phyloP scores from a whole-genome alignment of 192 early-diverging fungal species.

The Podila horticola region DNA sequence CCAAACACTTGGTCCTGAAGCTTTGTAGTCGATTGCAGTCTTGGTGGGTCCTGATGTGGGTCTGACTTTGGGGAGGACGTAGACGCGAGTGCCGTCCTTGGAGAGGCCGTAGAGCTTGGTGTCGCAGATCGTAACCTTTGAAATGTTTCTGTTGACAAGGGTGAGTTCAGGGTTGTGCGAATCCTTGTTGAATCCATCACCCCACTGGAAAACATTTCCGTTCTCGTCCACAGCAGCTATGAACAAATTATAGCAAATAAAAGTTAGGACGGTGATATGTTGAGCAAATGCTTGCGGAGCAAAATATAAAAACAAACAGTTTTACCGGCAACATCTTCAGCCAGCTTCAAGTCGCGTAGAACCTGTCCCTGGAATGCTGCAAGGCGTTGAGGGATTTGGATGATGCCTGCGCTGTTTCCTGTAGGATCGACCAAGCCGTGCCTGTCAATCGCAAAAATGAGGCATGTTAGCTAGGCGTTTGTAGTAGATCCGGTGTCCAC shows the following conservation, averaged over 20 bases:
- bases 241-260: background rate
- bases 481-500: background rate
- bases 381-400: slow-evolving; percentile 40
- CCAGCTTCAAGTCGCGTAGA: slow-evolving; percentile 42
- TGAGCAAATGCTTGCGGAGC: too few species aligned
- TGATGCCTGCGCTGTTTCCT: slow-evolving; percentile 41
- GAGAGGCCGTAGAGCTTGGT: slow-evolving; percentile 30
- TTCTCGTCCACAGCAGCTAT: slow-evolving; percentile 52
- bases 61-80: slow-evolving; percentile 45
- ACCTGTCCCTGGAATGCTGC: slow-evolving; percentile 26
- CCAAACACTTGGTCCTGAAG: slow-evolving; percentile 15
- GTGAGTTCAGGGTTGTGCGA: slow-evolving; percentile 45
- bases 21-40: slow-evolving; percentile 30
- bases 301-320: background rate
- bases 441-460: background rate
- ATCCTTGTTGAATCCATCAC: slow-evolving; percentile 28
- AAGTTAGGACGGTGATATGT: background rate
- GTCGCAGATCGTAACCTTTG: slow-evolving; percentile 34
- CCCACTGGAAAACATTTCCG: slow-evolving; percentile 57
- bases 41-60: slow-evolving; percentile 30
- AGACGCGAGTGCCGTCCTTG: slow-evolving; percentile 28
- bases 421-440: slow-evolving; percentile 35
- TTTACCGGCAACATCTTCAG: slow-evolving; percentile 41
- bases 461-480: background rate
- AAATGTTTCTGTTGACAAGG: slow-evolving; percentile 44